phyloP scores from a whole-genome alignment of 2,329 filamentous ascomycete genomes.

The Fusarium setosum region DNA sequence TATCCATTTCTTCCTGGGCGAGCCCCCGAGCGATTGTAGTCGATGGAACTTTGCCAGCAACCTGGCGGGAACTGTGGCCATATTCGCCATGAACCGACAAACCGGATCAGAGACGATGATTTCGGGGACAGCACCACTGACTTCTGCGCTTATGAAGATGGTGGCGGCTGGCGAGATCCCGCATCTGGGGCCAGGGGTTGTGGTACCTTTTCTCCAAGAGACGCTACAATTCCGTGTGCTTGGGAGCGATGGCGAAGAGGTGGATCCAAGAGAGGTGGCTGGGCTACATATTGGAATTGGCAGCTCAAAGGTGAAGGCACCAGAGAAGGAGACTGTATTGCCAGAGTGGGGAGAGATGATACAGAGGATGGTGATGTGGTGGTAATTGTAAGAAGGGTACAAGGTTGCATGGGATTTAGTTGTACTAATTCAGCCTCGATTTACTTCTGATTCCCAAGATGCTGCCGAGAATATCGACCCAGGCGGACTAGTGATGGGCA shows the following conservation, averaged over 20 bases:
- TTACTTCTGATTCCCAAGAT: too few relatives aligned
- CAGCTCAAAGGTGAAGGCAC: conserved; percentile 44
- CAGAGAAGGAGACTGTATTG: conserved; percentile 40
- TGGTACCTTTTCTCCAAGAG: conserved; percentile 55
- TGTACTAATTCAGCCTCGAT: too few relatives aligned
- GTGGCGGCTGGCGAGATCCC: conserved; percentile 51
- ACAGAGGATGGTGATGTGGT: conserved; percentile 42
- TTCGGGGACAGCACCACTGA: conserved; percentile 64
- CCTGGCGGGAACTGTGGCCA: conserved; percentile 70
- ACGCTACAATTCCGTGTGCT: conserved; percentile 50
- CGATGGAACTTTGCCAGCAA: conserved; percentile 65
- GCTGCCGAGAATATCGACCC: too few relatives aligned
- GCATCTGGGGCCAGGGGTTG: conserved; percentile 50
- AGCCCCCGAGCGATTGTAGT: conserved; percentile 55
- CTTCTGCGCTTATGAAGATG: conserved; percentile 58
- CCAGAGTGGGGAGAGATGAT: conserved; percentile 43
- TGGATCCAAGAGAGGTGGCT: conserved; percentile 41
- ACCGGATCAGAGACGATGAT: conserved; percentile 50
- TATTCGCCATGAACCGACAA: conserved; percentile 59
- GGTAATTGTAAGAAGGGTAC: not conserved
- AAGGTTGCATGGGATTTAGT: not conserved
- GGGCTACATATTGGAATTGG: conserved; percentile 47
- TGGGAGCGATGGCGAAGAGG: conserved; percentile 38
- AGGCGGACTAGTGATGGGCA: too few relatives aligned
- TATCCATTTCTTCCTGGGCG: conserved; percentile 76